Conservation (phyloP, 73 alveolate species). For the Paramecium caudatum region DNA sequence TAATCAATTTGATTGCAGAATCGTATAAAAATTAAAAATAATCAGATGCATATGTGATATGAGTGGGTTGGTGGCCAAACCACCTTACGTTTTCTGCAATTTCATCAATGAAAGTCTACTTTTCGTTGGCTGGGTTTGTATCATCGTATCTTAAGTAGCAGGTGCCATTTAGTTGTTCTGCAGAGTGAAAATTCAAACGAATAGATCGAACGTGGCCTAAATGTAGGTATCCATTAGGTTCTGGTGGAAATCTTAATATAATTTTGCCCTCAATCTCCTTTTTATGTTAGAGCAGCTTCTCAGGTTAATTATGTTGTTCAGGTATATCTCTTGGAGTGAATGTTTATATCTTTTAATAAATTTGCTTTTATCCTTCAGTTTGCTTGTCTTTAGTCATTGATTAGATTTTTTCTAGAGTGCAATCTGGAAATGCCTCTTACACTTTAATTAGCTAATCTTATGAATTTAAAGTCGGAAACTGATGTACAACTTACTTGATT, state of each 20-base stretch:
- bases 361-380: not conserved
- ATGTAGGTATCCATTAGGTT: slow-evolving; percentile 99
- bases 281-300: not conserved
- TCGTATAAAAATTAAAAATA: slow-evolving; percentile 94
- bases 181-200: slow-evolving; percentile 96
- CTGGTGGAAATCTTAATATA: slow-evolving; percentile 99
- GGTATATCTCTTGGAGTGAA: slow-evolving; percentile 40
- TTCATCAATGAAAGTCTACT: slow-evolving; percentile 93
- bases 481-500: not conserved
- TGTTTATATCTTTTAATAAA: slow-evolving; percentile 5
- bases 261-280: slow-evolving; percentile 86
- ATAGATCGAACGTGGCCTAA: slow-evolving; percentile 99
- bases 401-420: not conserved
- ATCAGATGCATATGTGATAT: slow-evolving; percentile 96
- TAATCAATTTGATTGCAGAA: slow-evolving; percentile 94
- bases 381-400: not conserved
- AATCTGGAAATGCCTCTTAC: not conserved
- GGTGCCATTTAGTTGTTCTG: slow-evolving; percentile 92
- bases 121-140: slow-evolving; percentile 98
- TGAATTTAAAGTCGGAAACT: not conserved
- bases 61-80: slow-evolving; percentile 97
- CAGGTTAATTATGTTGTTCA: not conserved
- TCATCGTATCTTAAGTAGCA: slow-evolving; percentile 98
- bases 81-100: slow-evolving; percentile 92
- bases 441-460: not conserved